Base-by-base conservation (phyloP, 352 stramenopile genomes). In the Globisporangium viniferum region DNA sequence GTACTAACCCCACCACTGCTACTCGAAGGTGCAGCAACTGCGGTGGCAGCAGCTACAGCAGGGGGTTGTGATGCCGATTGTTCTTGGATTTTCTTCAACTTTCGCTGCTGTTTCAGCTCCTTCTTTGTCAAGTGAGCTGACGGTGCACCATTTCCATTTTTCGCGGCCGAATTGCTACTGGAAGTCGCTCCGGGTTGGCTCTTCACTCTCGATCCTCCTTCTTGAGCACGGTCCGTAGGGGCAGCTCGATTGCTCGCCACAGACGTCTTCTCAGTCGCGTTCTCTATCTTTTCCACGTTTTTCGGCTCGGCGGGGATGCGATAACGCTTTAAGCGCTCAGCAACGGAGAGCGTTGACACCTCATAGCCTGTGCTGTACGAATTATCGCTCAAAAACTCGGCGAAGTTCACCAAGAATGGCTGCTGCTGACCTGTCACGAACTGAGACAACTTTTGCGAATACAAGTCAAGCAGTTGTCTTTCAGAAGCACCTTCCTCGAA, bases 401-500 rank as follows among this genome's bases (percentile, higher is more conserved):
- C 67, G 59, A 92, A 93, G 66, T 94, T 80, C 12, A 96, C 62
- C 53, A 96, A 62, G 61, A 96, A 94, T 36, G 87, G 87, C n/a
- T 85, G 82, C 59, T 94, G 87, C 60, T 92, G 82, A 31, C 81
- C 84, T 24, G 83, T 76, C 35, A 88, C 67, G 35, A 93, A 92
- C 39, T 86, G 66, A 7, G 73, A 60, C 10, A 93, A 69, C 41
- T 85, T 71, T 62, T 94, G 82, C 9, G 71, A 76, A 59, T 82
- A 94, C 70, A 94, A 73, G 53, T 75, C 79, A 29, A 81, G 79
- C 60, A 75, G 80, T 5, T 81, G 66, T 20, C 76, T 62, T 14
- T 84, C 74, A 14, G 69, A 73, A 58, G 72, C 62, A 35, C 79
- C 68, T 9, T 60, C 57, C 22, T 70, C 58, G 5, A 49, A 35